These are phyloP conservation scores for Xanthoceras sorbifolium DNA, from an alignment of 345 rosid genomes.

Conservation along the genomic window DNA sequence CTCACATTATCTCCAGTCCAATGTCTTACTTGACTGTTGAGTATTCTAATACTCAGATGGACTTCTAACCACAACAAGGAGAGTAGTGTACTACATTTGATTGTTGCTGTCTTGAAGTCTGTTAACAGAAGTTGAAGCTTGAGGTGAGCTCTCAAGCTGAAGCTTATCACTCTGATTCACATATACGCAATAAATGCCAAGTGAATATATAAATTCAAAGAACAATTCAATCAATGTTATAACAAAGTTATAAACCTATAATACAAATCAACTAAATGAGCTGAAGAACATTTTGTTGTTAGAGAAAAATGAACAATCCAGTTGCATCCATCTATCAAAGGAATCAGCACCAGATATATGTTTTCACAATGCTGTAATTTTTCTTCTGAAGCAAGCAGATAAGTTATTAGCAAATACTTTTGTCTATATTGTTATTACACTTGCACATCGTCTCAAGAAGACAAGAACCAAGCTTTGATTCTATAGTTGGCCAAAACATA, in stretches of 20 bases:
- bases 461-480: not conserved
- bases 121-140: no score
- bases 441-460: not conserved
- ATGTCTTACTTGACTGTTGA: no score
- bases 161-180: no score
- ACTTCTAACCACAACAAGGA: no score
- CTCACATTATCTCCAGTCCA: no score
- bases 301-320: not conserved
- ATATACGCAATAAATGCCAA: conserved; percentile 36
- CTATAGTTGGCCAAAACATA: not conserved
- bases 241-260: no score
- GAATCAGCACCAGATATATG: not conserved
- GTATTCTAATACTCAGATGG: no score
- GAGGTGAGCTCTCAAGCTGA: no score
- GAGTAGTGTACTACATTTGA: no score
- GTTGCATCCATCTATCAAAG: not conserved
- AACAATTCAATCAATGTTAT: not conserved
- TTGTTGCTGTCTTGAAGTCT: no score
- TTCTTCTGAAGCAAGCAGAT: not conserved
- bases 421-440: not conserved
- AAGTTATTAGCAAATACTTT: not conserved
- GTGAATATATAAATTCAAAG: not conserved
- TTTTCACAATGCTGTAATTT: not conserved
- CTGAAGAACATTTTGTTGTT: not conserved
- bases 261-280: no score